These are phyloP conservation scores for Pseudozyma hubeiensis DNA, from an alignment of 1,284 basidiomycete genomes.

Conservation along the genomic window DNA sequence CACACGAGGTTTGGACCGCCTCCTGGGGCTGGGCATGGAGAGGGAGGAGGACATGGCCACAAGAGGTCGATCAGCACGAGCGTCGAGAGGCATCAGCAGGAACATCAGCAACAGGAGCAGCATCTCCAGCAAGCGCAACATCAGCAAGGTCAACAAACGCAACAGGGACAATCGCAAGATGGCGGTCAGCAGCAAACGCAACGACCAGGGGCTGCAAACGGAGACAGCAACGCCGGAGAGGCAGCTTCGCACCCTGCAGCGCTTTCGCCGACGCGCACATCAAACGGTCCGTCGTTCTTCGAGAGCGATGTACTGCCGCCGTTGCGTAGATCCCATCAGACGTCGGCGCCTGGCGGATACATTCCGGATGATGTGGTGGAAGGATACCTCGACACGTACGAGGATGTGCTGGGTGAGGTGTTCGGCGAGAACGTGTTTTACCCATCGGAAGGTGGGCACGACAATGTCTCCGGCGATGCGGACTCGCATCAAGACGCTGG, in stretches of 20 bases:
- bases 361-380: constrained; percentile 72
- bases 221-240: constrained; percentile 15
- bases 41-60: constrained; percentile 38
- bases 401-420: constrained; percentile 72
- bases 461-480: constrained; percentile 12
- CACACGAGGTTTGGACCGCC: constrained; percentile 56
- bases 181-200: constrained; percentile 9
- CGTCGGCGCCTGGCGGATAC: constrained; percentile 69
- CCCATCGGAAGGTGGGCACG: constrained; percentile 9
- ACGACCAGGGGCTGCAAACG: constrained; percentile 3
- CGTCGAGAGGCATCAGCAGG: constrained; percentile 21
- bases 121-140: constrained; percentile 16
- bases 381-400: constrained; percentile 73
- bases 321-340: constrained; percentile 63
- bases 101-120: constrained; percentile 2
- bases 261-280: constrained; percentile 30
- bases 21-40: constrained; percentile 37
- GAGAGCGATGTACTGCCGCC: constrained; percentile 73
- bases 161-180: constrained; percentile 15
- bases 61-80: constrained; percentile 55
- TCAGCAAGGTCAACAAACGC: constrained; percentile 20
- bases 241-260: constrained; percentile 19
- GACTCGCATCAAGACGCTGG: not conserved
- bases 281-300: constrained; percentile 53
- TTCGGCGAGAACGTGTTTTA: constrained; percentile 65